Evolutionary conservation across 257 asterid genomes (phyloP).

Genomic region (Solanum ossicruentum): DNA sequence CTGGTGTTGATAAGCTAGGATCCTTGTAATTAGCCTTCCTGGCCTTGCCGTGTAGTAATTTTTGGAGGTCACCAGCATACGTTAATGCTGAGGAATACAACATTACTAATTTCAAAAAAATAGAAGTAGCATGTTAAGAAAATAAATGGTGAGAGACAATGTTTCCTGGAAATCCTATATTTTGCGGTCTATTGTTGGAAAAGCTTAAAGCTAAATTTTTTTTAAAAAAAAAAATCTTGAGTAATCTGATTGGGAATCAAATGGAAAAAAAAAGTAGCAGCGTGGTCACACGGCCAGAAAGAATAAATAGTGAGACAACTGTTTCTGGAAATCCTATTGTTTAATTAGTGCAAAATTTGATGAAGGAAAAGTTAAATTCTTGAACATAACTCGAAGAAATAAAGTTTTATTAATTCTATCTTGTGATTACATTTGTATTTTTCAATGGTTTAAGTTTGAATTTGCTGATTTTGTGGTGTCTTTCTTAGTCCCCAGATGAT

Average conservation of each 20-base stretch:
- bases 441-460: background rate
- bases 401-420: background rate
- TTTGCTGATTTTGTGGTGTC: background rate
- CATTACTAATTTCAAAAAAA: background rate
- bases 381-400: background rate
- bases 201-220: background rate
- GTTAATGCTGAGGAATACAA: no score
- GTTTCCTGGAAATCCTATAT: background rate
- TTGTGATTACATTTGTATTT: background rate
- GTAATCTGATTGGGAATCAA: background rate
- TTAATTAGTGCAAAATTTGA: background rate
- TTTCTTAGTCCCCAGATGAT: slow-evolving; percentile 77
- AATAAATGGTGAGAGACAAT: background rate
- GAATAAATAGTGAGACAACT: background rate
- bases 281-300: background rate
- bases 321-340: background rate
- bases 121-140: background rate
- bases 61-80: no score
- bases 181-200: background rate
- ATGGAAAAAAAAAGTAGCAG: background rate
- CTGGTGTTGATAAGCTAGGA: no score
- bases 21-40: no score
- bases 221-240: background rate
- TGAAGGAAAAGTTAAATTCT: background rate
- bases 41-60: no score